Base-by-base conservation (phyloP, 2,329 filamentous ascomycete species). In the Colletotrichum euphorbiae region DNA sequence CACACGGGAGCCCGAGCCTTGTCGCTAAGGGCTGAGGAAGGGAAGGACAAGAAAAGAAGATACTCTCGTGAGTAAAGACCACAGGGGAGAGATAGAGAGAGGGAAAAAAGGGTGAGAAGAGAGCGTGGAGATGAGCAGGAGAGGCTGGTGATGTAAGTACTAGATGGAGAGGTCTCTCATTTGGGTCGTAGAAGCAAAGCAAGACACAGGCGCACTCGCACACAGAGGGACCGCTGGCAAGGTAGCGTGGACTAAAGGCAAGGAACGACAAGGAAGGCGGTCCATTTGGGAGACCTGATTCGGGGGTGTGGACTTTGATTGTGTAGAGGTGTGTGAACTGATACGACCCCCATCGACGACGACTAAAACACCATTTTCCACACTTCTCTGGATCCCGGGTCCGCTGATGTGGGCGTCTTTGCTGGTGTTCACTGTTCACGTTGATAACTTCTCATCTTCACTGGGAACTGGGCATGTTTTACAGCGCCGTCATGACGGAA, bases 41-140 rank as follows among this genome's bases (percentile, higher is more conserved):
- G 42, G 46, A 63, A 48, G 19, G 51, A 61, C 54, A 54, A 65
- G 64, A 69, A 63, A 33, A 43, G 57, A 71, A 69, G 52, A 52
- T 59, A 45, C 48, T 51, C 43, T 33, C 43, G 28, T 15, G 33
- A 21, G 33, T 38, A 28, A 40, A 21, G 6, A n/a, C 2, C 13
- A 8, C 28, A 28, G 6, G 28, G 28, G 13, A 24, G 36, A 19
- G 58, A 33, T 36, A 40, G 46, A 31, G 17, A 28, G 13, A 36
- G n/a, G 28, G 38, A 13, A n/a, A n/a, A 33, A 60, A 21, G 38
- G 6, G 45, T 51, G 62, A 54, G 57, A 24, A 58, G 42, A 17
- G 24, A 50, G 43, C 51, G 17, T 31, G 21, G 42, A 61, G 33
- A 38, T 62, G 57, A 50, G 57, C 31, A 31, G 45, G 57, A 46